A percentile compares a stretch with the other conserved stretches of the same genome.
Conservation (phyloP, 805 yeast genomes). For the Candida anglica region DNA sequence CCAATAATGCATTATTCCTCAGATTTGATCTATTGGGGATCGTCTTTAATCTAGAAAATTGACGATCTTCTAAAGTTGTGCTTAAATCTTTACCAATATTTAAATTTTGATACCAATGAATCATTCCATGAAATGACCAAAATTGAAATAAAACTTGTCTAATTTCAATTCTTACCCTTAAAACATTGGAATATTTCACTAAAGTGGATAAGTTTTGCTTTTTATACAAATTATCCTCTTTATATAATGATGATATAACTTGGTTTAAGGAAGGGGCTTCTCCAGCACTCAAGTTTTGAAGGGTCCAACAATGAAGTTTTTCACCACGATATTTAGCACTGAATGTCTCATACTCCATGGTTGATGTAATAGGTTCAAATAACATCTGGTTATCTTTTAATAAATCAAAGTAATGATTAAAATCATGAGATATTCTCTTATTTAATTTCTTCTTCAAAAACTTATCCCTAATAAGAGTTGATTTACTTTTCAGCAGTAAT, state of each 20-base stretch:
- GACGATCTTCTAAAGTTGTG: slow-evolving; percentile 23
- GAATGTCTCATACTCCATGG: slow-evolving; percentile 13
- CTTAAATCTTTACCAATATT: slow-evolving; percentile 32
- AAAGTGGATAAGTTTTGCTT: slow-evolving; percentile 13
- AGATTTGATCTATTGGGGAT: slow-evolving; percentile 17
- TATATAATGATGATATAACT: slow-evolving; percentile 16
- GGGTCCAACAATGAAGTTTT: slow-evolving; percentile 23
- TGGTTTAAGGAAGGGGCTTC: slow-evolving; percentile 32
- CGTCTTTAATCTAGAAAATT: slow-evolving; percentile 19
- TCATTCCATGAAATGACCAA: slow-evolving; percentile 38
- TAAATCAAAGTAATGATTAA: slow-evolving; percentile 15
- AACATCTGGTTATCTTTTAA: slow-evolving; percentile 28
- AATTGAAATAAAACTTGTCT: slow-evolving; percentile 35
- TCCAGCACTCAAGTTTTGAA: slow-evolving; percentile 28
- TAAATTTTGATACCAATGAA: slow-evolving; percentile 34
- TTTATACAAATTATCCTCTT: slow-evolving; percentile 14
- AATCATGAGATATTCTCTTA: slow-evolving; percentile 10
- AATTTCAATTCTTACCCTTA: slow-evolving; percentile 36
- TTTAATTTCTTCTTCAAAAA: slow-evolving; percentile 11
- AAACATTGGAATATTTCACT: slow-evolving; percentile 27
- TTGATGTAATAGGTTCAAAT: slow-evolving; percentile 32
- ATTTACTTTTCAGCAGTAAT: slow-evolving; percentile 6
- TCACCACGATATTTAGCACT: slow-evolving; percentile 17
- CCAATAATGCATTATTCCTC: slow-evolving; percentile 19
- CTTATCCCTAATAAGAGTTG: slow-evolving; percentile 16